Evolutionary conservation across 2,329 filamentous ascomycete species (phyloP), one percentile per base, ranked within the genome.

Genomic region (Microdochium nivale): DNA sequence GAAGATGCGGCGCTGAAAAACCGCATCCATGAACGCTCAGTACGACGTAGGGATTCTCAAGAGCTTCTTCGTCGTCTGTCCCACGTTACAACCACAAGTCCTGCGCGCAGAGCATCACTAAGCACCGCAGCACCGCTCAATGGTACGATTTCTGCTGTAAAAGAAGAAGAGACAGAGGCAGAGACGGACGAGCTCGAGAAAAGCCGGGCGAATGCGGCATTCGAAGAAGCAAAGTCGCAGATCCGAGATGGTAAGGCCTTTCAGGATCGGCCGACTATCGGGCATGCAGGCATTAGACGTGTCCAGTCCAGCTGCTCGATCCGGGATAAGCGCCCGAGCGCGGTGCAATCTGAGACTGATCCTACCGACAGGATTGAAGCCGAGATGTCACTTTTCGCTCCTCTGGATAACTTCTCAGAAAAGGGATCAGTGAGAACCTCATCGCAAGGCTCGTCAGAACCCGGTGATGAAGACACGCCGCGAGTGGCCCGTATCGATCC

Each of bases 351-450:
- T 0, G 78, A 81, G 51, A 60, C 66, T 14, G 79, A 82, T 54
- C 78, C 79, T 3, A 76, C 72, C 1, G 78, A 78, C 56, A 76
- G 79, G 46, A 80, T 82, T 49, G 73, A 79, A 57, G 75, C 70
- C 10, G 79, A 83, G 63, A 73, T 75, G 66, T 75, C 72, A 48
- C 69, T 83, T 9, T 83, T 83, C 61, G 79, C 77, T 14, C 75
- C 73, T 0, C 58, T 65, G 16, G 78, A 81, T 30, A 78, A 76
- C 54, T 71, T 79, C 43, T 83, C 79, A 1, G 79, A 82, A 57
- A 72, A 68, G 44, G 78, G 78, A 1, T 81, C 79, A 3, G 65
- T 75, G 19, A 72, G 75, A 35, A 78, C 74, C 3, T 69, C 73
- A 2, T 81, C 79, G 0, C 70, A 70, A n/a, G 58, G 59, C 37